Percentiles rank a stretch among this genome's conserved stretches.
Evolutionary conservation across 2,329 filamentous ascomycete species (phyloP).

Genomic region (Beauveria brongniartii): DNA sequence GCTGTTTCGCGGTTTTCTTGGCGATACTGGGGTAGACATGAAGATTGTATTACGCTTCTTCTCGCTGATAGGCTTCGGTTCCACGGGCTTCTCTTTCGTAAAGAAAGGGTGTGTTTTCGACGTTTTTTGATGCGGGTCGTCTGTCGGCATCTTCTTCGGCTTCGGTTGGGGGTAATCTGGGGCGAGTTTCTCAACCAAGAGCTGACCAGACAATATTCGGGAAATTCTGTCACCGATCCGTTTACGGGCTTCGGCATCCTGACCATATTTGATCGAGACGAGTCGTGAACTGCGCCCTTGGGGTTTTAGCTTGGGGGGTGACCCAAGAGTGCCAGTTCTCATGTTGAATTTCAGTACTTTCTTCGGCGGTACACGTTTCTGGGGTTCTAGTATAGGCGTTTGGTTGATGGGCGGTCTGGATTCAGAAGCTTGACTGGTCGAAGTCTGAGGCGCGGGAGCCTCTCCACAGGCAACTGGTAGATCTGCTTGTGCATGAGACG

Average conservation of each 20-base stretch:
- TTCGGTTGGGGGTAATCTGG: not conserved
- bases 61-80: constrained; percentile 21
- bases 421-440: not conserved
- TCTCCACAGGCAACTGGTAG: not conserved
- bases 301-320: constrained; percentile 48
- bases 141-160: constrained; percentile 22
- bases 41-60: constrained; percentile 35
- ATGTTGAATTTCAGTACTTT: constrained; percentile 50
- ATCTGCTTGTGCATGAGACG: not conserved
- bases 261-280: constrained; percentile 53
- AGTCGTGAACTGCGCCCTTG: constrained; percentile 30
- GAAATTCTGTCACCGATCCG: constrained; percentile 54
- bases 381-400: not conserved
- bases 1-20: constrained; percentile 30
- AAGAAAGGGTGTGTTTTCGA: constrained; percentile 38
- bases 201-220: constrained; percentile 43
- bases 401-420: not conserved
- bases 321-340: constrained; percentile 54
- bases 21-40: constrained; percentile 46
- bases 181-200: constrained; percentile 19
- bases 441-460: not conserved
- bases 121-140: constrained; percentile 16
- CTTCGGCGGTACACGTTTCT: constrained; percentile 17
- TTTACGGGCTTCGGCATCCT: constrained; percentile 33
- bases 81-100: constrained; percentile 19